phyloP scores from a whole-genome alignment of 768 basidiomycete genomes.

The Lactarius hengduanensis region DNA sequence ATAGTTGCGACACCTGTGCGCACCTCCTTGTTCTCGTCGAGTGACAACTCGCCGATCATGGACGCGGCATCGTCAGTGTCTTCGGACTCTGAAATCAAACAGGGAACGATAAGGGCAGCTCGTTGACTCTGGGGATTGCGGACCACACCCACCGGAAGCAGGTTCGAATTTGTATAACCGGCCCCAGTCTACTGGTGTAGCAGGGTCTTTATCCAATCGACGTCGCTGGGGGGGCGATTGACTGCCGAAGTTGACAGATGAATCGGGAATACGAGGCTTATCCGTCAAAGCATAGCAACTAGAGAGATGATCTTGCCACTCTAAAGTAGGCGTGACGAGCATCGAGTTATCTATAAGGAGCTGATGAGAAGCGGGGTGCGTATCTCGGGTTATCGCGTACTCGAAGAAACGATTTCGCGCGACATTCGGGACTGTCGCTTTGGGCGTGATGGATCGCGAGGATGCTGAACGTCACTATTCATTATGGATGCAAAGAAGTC shows the following conservation, averaged over 20 bases:
- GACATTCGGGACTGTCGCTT: constrained; percentile 74
- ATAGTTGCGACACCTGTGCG: constrained; percentile 14
- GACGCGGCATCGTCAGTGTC: constrained; percentile 44
- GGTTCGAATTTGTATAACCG: constrained; percentile 58
- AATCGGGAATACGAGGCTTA: not conserved
- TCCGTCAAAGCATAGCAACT: constrained; percentile 45
- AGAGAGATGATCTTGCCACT: constrained; percentile 77
- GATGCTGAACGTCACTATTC: constrained; percentile 48
- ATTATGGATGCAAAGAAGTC: constrained; percentile 77
- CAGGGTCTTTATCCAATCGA: constrained; percentile 41
- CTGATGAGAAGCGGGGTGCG: not conserved
- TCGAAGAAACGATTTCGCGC: constrained; percentile 77
- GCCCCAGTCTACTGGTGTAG: constrained; percentile 49
- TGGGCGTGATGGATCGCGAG: constrained; percentile 57
- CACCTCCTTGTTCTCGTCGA: constrained; percentile 77
- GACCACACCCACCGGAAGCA: constrained; percentile 19
- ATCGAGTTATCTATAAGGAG: constrained; percentile 51
- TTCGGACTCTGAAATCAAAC: constrained; percentile 26
- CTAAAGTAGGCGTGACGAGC: constrained; percentile 62
- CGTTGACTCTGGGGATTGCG: not conserved
- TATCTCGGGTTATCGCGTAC: constrained; percentile 37
- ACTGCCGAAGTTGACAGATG: constrained; percentile 14
- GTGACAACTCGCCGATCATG: constrained; percentile 65
- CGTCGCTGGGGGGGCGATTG: constrained; percentile 47
- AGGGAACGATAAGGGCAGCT: not conserved